Evolutionary conservation across 1,284 basidiomycete genomes (phyloP), one percentile per base, ranked within the genome.

Genomic region (Moesziomyces sp.): DNA sequence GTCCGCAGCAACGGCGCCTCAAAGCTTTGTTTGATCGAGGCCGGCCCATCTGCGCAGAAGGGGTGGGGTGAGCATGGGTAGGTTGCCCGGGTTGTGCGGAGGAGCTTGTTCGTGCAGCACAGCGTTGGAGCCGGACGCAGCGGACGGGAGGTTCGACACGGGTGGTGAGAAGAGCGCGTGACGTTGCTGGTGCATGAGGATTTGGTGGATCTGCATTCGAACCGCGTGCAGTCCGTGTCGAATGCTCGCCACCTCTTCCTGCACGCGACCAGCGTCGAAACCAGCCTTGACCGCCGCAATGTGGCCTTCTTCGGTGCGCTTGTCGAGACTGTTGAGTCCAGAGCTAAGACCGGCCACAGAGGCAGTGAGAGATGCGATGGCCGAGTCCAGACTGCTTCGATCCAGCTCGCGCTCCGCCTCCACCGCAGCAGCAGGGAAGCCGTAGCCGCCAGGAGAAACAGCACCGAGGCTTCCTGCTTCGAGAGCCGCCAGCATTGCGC

Each of bases 191-290:
- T 45, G 48, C 72, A 74, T 74, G 35, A 74, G 50, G 2, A 74
- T 59, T 46, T 74, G 69, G 50, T 76, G 73, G 24, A 77, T 73
- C 51, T 76, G 74, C 63, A 78, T 66, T n/a, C 76, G 19, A 3
- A 78, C 52, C 5, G 76, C 69, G 28, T 77, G 76, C 46, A 78
- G 50, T 1, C 54, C 74, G 28, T 78, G 76, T 50, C 74, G 28
- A 26, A 76, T 40, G 50, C 63, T 74, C 5, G 61, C 67, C 18
- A 77, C 54, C 43, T 78, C 76, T 24, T 78, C 76, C 35, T 66
- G 72, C 10, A 76, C 74, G 21, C 76, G 52, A 0, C 66, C 67
- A 0, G 65, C 63, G 26, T 78, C 76, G 50, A 78, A 74, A 18
- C 69, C 63, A 3, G 70, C 68, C 46, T 66, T 62, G 13, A 74